Evolutionary conservation across 305 asterid genomes (phyloP).

Genomic region (Stenogyne calaminthoides): DNA sequence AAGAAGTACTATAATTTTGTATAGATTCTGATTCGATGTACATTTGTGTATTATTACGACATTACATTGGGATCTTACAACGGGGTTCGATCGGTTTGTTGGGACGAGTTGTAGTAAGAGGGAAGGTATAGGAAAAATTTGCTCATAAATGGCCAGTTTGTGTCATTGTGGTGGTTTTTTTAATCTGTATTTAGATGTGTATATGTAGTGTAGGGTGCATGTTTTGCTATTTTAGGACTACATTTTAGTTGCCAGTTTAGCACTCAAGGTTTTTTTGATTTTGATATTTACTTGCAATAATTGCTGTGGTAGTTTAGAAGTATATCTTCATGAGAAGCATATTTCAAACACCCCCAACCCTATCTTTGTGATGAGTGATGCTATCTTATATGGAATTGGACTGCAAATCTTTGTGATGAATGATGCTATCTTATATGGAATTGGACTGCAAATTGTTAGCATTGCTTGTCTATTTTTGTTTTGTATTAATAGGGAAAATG

Average conservation of each 20-base stretch:
- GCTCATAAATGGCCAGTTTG: constrained; percentile 31
- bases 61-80: constrained; percentile 28
- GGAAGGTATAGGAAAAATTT: constrained; percentile 5
- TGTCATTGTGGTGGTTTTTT: constrained; percentile 1
- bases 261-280: background rate
- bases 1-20: constrained; percentile 46
- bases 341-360: no score
- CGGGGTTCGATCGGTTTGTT: constrained; percentile 21
- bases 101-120: constrained; percentile 7
- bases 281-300: background rate
- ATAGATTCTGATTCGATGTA: constrained; percentile 57
- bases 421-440: no score
- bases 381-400: no score
- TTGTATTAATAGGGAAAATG: background rate
- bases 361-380: no score
- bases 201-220: constrained; percentile 19
- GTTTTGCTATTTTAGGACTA: constrained; percentile 19
- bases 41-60: constrained; percentile 46
- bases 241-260: constrained; percentile 17
- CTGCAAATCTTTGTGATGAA: no score
- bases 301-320: background rate
- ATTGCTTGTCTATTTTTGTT: background rate
- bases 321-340: background rate
- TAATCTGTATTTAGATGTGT: constrained; percentile 27
- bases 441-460: background rate